Evolutionary conservation across 441 rosid species (phyloP).

Genomic region (Pelargonium exstipulatum): DNA sequence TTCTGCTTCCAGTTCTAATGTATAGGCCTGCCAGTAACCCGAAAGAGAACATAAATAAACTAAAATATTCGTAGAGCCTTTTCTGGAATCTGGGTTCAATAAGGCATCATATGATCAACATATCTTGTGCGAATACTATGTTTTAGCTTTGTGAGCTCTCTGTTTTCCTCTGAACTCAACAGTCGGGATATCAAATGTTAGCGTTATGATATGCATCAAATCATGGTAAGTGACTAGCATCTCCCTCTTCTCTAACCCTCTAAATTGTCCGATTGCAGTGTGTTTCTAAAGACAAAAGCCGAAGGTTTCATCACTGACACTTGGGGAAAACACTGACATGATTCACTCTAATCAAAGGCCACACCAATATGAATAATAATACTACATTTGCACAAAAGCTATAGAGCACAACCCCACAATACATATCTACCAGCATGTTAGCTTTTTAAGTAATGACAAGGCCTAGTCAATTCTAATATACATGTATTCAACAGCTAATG

Average conservation of each 20-base stretch:
- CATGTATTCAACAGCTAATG: neutral
- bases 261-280: no score
- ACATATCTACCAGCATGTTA: no score
- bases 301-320: no score
- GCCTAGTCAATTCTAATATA: neutral
- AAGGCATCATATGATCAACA: neutral
- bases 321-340: neutral
- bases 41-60: constrained; percentile 7
- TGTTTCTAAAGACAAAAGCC: no score
- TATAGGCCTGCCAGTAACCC: constrained; percentile 50
- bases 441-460: neutral
- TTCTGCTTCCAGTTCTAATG: constrained; percentile 64
- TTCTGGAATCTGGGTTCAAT: neutral
- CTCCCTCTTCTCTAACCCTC: no score
- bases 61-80: neutral
- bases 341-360: neutral
- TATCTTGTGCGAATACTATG: neutral
- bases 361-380: neutral
- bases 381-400: neutral
- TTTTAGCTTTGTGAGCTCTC: neutral
- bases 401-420: no score
- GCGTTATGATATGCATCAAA: no score
- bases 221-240: no score
- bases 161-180: no score
- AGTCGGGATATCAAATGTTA: no score